Conservation (phyloP, 1,139 yeast genomes). For the Geotrichum europaeum region DNA sequence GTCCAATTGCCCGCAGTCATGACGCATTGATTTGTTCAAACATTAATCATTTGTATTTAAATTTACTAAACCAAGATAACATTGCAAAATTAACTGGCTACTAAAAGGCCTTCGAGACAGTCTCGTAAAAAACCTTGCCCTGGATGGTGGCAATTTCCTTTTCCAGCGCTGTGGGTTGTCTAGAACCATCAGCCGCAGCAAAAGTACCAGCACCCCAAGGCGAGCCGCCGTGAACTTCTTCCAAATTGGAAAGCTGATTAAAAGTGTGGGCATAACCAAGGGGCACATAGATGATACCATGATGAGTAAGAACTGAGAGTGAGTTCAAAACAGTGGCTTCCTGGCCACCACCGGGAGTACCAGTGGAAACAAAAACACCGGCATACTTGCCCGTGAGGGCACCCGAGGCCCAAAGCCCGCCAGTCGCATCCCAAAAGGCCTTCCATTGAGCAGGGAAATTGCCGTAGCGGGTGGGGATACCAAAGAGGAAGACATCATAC, state of each 20-base stretch:
- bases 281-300: slow-evolving; percentile 18
- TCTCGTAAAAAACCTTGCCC: slow-evolving; percentile 50
- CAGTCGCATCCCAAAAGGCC: slow-evolving; percentile 70
- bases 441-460: slow-evolving; percentile 70
- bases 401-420: slow-evolving; percentile 71
- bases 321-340: slow-evolving; percentile 59
- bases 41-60: no score
- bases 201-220: slow-evolving; percentile 36
- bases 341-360: slow-evolving; percentile 75
- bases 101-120: slow-evolving; percentile 18
- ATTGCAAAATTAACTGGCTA: no score
- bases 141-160: slow-evolving; percentile 53
- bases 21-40: no score
- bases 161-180: slow-evolving; percentile 58
- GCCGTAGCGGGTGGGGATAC: slow-evolving; percentile 48
- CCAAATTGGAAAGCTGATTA: slow-evolving; percentile 49
- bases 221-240: slow-evolving; percentile 68
- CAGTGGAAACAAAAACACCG: slow-evolving; percentile 66
- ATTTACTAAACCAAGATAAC: no score
- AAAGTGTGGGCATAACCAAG: slow-evolving; percentile 56
- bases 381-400: slow-evolving; percentile 63
- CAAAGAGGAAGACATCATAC: slow-evolving; percentile 52
- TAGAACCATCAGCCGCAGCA: slow-evolving; percentile 69
- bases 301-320: slow-evolving; percentile 52
- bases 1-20: no score